phyloP scores from a whole-genome alignment of 768 basidiomycete genomes.

The Leucocoprinus sp. region DNA sequence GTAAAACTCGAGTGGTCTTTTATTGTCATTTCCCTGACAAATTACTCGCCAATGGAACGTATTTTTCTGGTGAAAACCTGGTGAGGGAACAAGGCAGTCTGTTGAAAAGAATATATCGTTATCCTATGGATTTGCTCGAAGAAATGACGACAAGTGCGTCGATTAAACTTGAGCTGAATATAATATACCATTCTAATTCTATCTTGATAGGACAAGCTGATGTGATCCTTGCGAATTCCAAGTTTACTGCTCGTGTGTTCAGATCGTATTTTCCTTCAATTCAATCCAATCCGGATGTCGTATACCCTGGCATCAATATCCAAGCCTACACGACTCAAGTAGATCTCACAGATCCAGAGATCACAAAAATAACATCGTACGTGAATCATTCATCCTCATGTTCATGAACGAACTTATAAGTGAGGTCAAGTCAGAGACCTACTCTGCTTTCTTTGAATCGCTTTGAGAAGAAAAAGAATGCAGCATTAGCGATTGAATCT shows the following conservation, averaged over 20 bases:
- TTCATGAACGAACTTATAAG: neutral
- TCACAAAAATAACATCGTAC: slow-evolving; percentile 49
- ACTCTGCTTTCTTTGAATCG: slow-evolving; percentile 87
- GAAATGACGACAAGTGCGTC: slow-evolving; percentile 79
- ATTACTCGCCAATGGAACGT: slow-evolving; percentile 69
- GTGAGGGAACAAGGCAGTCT: slow-evolving; percentile 34
- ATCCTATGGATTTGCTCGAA: slow-evolving; percentile 87
- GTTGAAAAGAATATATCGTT: slow-evolving; percentile 72
- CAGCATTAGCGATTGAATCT: slow-evolving; percentile 67
- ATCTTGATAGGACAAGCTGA: slow-evolving; percentile 69
- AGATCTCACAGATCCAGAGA: slow-evolving; percentile 38
- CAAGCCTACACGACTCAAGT: slow-evolving; percentile 53
- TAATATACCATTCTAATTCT: neutral
- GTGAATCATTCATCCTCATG: slow-evolving; percentile 21
- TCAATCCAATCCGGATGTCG: slow-evolving; percentile 51
- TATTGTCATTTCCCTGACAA: slow-evolving; percentile 99
- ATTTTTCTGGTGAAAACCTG: slow-evolving; percentile 46
- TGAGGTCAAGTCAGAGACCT: slow-evolving; percentile 42
- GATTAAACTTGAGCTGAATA: neutral
- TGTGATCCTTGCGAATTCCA: slow-evolving; percentile 84
- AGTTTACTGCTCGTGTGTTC: slow-evolving; percentile 82
- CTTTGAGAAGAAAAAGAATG: slow-evolving; percentile 95
- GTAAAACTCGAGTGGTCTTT: slow-evolving; percentile 79
- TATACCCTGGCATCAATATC: slow-evolving; percentile 94
- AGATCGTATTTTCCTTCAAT: slow-evolving; percentile 68